These are phyloP conservation scores for Lentinula boryana DNA, from an alignment of 768 basidiomycete species.

Conservation along the genomic window DNA sequence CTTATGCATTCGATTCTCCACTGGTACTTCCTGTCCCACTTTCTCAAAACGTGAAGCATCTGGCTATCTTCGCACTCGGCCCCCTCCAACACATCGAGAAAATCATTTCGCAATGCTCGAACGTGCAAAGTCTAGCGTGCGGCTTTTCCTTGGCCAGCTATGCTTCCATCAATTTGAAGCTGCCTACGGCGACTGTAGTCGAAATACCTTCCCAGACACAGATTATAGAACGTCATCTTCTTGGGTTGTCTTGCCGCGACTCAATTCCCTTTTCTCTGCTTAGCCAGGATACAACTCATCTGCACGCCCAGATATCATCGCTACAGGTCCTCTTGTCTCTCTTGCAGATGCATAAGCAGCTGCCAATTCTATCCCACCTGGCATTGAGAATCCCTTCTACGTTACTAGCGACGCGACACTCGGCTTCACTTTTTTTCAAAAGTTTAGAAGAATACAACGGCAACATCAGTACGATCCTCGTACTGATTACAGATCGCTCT, in stretches of 20 bases:
- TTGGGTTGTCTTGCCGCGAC: slow-evolving; percentile 27
- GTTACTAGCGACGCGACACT: background rate
- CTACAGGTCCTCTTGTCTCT: slow-evolving; percentile 5
- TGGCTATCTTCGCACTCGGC: slow-evolving; percentile 29
- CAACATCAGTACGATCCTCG: background rate
- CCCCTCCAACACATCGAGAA: slow-evolving; percentile 24
- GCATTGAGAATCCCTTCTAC: slow-evolving; percentile 14
- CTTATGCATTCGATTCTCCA: slow-evolving; percentile 12
- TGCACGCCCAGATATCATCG: slow-evolving; percentile 24
- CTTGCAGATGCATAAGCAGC: slow-evolving; percentile 14
- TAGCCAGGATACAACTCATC: slow-evolving; percentile 22
- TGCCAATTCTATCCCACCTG: slow-evolving; percentile 24
- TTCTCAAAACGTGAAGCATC: slow-evolving; percentile 20
- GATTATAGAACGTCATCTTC: slow-evolving; percentile 24
- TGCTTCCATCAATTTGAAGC: slow-evolving; percentile 7
- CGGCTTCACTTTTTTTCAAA: background rate
- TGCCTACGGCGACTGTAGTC: background rate
- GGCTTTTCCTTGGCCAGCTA: slow-evolving; percentile 26
- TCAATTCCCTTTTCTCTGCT: slow-evolving; percentile 26
- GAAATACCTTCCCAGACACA: slow-evolving; percentile 9
- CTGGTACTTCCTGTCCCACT: slow-evolving; percentile 2
- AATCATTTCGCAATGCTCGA: slow-evolving; percentile 23
- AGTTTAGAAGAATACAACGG: slow-evolving; percentile 2
- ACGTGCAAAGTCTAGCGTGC: slow-evolving; percentile 27
- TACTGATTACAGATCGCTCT: slow-evolving; percentile 1